A percentile compares a stretch with the other conserved stretches of the same genome.
phyloP scores from a whole-genome alignment of 805 yeast species.

The Yamadazyma tumulicola region DNA sequence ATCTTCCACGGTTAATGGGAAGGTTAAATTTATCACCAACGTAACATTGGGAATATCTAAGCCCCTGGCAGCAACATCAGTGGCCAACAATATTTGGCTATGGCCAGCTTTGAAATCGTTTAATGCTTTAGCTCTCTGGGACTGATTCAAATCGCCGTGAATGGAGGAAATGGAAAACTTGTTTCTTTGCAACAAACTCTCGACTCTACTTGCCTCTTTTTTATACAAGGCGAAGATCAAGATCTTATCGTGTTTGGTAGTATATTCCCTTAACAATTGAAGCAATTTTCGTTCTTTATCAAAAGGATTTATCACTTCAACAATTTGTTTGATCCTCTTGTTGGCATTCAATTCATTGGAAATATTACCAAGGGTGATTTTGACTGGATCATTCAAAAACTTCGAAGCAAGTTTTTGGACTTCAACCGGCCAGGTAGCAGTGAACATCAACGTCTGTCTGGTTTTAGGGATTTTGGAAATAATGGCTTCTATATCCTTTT shows the following conservation, averaged over 20 bases:
- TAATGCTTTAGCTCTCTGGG: slow-evolving; percentile 85
- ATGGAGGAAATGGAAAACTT: slow-evolving; percentile 87
- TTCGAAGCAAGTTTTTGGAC: slow-evolving; percentile 87
- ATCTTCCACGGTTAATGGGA: slow-evolving; percentile 95
- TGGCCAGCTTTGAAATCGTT: slow-evolving; percentile 80
- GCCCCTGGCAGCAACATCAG: slow-evolving; percentile 98
- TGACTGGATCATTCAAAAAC: slow-evolving; percentile 83
- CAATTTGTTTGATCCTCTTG: slow-evolving; percentile 88
- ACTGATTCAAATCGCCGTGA: slow-evolving; percentile 93
- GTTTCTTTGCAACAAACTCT: slow-evolving; percentile 64
- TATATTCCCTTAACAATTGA: slow-evolving; percentile 67
- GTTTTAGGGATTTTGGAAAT: slow-evolving; percentile 51
- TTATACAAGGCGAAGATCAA: slow-evolving; percentile 92
- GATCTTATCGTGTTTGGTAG: slow-evolving; percentile 71
- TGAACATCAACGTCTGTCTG: slow-evolving; percentile 95
- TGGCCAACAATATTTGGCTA: slow-evolving; percentile 77
- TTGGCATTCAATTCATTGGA: slow-evolving; percentile 87
- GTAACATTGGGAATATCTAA: slow-evolving; percentile 96
- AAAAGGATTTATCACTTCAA: slow-evolving; percentile 78
- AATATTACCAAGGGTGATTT: slow-evolving; percentile 88
- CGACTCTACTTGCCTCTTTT: slow-evolving; percentile 93
- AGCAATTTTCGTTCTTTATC: slow-evolving; percentile 76
- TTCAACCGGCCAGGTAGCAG: slow-evolving; percentile 99
- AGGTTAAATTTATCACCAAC: slow-evolving; percentile 89
- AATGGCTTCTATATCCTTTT: slow-evolving; percentile 88